Base-by-base conservation (phyloP, 2,329 filamentous ascomycete genomes). In the Graphilbum sp. region DNA sequence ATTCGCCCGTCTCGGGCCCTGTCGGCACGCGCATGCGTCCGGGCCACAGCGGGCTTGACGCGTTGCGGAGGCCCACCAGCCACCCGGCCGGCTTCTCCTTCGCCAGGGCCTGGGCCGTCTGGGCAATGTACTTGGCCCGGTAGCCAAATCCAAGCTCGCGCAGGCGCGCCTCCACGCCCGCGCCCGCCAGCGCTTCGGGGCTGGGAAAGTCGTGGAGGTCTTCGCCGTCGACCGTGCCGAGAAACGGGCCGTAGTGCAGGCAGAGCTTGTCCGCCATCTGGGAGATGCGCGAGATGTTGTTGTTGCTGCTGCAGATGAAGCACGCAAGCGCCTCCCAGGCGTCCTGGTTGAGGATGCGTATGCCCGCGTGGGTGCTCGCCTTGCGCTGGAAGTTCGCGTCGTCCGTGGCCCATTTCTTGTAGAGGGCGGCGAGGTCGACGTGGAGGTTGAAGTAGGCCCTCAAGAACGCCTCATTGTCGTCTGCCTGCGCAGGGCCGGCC, bases 301-400 rank as follows among this genome's bases (percentile, higher is more conserved):
- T 98, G 60, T 98, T 98, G 59, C 86, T 94, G 58, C 87, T 95
- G 66, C 90, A 98, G 46, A 98, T 98, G 58, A 98, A 98, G 40
- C 81, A 79, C 19, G 98, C 66, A 18, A 98, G 65, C 1, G 90
- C 77, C 57, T 98, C 90, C 90, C 92, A 98, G 1, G 88, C 78
- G 62, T 95, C 87, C 60, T 98, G 90, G 49, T 79, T 83, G 33
- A 98, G 62, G 46, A 98, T 95, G 18, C 90, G 77, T 40, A 98
- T 81, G 12, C 92, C 90, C 0, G 79, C 79, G 54, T 98, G 98
- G 40, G 79, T 76, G 0, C 82, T 79, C 0, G 90, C 88, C 47
- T 83, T 84, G 52, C 78, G 80, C 49, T 77, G 79, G 59, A 98
- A 98, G 55, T 96, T 95, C 20, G 78, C 58, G 53, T 98, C 90